A percentile compares a stretch with the other conserved stretches of the same genome.
These are phyloP conservation scores for Lactarius pseudohatsudake DNA, from an alignment of 768 basidiomycete species.

Conservation along the genomic window DNA sequence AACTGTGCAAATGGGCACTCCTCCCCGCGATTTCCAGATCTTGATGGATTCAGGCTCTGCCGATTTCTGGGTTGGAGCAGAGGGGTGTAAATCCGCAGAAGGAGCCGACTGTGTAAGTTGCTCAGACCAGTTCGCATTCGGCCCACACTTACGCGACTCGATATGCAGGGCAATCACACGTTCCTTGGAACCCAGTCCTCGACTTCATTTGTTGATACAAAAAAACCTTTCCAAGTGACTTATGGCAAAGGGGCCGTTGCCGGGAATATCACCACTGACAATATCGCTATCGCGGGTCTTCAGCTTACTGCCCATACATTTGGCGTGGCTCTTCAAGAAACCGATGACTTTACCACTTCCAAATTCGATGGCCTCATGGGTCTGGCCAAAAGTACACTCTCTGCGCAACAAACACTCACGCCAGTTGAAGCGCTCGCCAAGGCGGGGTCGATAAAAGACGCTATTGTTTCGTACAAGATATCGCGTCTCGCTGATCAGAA, in stretches of 20 bases:
- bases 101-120: slow-evolving; percentile 44
- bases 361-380: slow-evolving; percentile 78
- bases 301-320: slow-evolving; percentile 58
- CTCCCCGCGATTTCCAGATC: slow-evolving; percentile 43
- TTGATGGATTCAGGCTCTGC: slow-evolving; percentile 51
- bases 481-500: slow-evolving; percentile 65
- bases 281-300: slow-evolving; percentile 63
- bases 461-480: slow-evolving; percentile 80
- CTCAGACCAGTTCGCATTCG: neutral
- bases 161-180: slow-evolving; percentile 55
- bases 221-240: slow-evolving; percentile 54
- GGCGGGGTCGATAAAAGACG: slow-evolving; percentile 53
- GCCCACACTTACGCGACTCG: neutral
- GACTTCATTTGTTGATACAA: slow-evolving; percentile 56
- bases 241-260: slow-evolving; percentile 72
- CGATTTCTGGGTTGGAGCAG: slow-evolving; percentile 45
- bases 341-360: slow-evolving; percentile 55
- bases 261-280: slow-evolving; percentile 63
- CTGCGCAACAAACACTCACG: slow-evolving; percentile 61
- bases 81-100: slow-evolving; percentile 35
- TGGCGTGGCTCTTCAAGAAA: slow-evolving; percentile 63
- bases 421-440: slow-evolving; percentile 69
- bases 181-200: slow-evolving; percentile 65
- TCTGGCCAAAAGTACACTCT: slow-evolving; percentile 66
- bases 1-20: slow-evolving; percentile 45